phyloP scores from a whole-genome alignment of 768 basidiomycete genomes.

The Boletus subparvulus region DNA sequence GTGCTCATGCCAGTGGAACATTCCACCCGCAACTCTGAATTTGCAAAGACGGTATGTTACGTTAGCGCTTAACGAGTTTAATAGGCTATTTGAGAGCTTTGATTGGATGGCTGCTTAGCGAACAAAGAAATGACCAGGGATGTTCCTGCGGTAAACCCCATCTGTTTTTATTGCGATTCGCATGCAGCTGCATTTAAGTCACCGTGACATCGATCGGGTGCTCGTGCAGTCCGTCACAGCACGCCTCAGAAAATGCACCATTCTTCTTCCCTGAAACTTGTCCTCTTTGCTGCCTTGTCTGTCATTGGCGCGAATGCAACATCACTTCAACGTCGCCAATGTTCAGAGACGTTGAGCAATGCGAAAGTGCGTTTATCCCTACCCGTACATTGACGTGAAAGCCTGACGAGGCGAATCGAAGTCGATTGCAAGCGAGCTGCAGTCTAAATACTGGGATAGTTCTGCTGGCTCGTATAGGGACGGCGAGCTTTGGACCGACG shows the following conservation, averaged over 20 bases:
- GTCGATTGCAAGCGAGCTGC: constrained; percentile 28
- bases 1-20: too few species aligned
- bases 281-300: not conserved
- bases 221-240: not conserved
- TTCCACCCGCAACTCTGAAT: too few species aligned
- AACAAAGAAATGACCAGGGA: not conserved
- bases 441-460: constrained; percentile 41
- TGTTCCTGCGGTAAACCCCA: not conserved
- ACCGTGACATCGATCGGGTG: too few species aligned
- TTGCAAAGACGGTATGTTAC: too few species aligned
- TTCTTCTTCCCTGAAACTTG: not conserved
- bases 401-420: constrained; percentile 5
- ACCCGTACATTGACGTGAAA: not conserved
- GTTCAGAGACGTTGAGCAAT: constrained; percentile 2
- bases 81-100: not conserved
- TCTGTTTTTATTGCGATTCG: not conserved
- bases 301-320: not conserved
- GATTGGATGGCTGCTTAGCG: not conserved
- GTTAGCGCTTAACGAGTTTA: too few species aligned
- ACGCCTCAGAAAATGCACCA: constrained; percentile 1
- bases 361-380: constrained; percentile 12
- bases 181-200: too few species aligned
- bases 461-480: constrained; percentile 44
- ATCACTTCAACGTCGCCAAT: constrained; percentile 1
- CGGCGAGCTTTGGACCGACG: constrained; percentile 57